A percentile compares a stretch with the other conserved stretches of the same genome.
phyloP scores from a whole-genome alignment of 352 stramenopile species.

The Phytophthora citricola region DNA sequence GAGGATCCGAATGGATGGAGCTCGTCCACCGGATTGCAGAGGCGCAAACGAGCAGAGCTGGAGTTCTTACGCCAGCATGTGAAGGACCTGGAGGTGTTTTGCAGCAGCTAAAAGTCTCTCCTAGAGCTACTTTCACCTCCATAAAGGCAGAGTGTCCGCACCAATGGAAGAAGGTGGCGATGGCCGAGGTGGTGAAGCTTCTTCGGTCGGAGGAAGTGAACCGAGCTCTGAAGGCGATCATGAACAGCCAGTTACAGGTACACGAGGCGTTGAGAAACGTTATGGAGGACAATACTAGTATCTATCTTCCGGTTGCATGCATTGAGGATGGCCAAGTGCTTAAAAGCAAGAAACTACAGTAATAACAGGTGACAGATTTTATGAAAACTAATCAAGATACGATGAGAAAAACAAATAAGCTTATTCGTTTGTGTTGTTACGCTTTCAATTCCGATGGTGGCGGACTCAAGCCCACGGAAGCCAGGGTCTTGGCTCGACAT shows the following conservation, averaged over 20 bases:
- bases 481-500: too few species aligned
- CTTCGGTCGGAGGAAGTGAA: conserved; percentile 32
- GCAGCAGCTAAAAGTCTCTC: conserved; percentile 11
- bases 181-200: conserved; percentile 16
- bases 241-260: conserved; percentile 28
- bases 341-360: too few species aligned
- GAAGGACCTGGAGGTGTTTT: conserved; percentile 26
- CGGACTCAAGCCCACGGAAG: too few species aligned
- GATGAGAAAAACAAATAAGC: too few species aligned
- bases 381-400: too few species aligned
- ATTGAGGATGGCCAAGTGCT: too few species aligned
- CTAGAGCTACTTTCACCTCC: neutral
- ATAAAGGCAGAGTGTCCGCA: neutral
- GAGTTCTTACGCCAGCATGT: conserved; percentile 28
- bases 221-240: conserved; percentile 27
- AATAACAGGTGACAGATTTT: too few species aligned
- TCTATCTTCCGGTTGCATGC: too few species aligned
- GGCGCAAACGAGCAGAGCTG: conserved; percentile 36
- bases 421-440: too few species aligned
- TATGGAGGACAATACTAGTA: conserved; percentile 10
- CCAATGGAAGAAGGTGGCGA: conserved; percentile 25
- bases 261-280: conserved; percentile 11
- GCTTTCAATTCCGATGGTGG: too few species aligned
- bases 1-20: conserved; percentile 28
- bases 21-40: conserved; percentile 34